Conservation (phyloP, 371 early-diverging fungal species). For the Circinella umbellata region DNA sequence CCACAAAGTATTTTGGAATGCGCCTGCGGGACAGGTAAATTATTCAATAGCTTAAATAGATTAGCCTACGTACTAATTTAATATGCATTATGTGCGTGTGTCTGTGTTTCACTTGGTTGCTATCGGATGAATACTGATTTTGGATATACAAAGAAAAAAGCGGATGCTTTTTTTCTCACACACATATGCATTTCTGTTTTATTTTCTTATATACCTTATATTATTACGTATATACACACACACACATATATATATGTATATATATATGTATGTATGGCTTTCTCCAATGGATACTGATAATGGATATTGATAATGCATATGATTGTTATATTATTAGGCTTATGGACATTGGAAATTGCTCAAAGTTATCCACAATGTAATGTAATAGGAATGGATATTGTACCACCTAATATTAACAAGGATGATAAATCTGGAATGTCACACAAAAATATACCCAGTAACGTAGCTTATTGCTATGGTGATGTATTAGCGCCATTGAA, state of each 20-base stretch:
- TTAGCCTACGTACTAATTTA: too few relatives aligned
- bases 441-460: constrained; percentile 12
- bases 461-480: constrained; percentile 33
- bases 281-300: too few relatives aligned
- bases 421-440: neutral
- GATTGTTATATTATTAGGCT: constrained; percentile 5
- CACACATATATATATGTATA: too few relatives aligned
- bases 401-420: constrained; percentile 19
- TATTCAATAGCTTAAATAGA: too few relatives aligned
- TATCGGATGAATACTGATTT: too few relatives aligned
- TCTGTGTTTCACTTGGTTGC: too few relatives aligned
- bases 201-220: too few relatives aligned
- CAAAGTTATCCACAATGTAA: constrained; percentile 33
- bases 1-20: constrained; percentile 29
- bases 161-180: neutral
- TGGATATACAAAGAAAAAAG: neutral
- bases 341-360: constrained; percentile 35
- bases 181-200: neutral
- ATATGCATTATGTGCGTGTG: too few relatives aligned
- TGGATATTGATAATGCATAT: too few relatives aligned
- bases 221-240: too few relatives aligned
- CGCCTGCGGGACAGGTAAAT: constrained; percentile 38
- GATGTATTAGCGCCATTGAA: constrained; percentile 30
- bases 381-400: constrained; percentile 37
- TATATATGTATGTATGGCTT: too few relatives aligned